Evolutionary conservation across 352 stramenopile genomes (phyloP).

Genomic region (Phytophthora multivora): DNA sequence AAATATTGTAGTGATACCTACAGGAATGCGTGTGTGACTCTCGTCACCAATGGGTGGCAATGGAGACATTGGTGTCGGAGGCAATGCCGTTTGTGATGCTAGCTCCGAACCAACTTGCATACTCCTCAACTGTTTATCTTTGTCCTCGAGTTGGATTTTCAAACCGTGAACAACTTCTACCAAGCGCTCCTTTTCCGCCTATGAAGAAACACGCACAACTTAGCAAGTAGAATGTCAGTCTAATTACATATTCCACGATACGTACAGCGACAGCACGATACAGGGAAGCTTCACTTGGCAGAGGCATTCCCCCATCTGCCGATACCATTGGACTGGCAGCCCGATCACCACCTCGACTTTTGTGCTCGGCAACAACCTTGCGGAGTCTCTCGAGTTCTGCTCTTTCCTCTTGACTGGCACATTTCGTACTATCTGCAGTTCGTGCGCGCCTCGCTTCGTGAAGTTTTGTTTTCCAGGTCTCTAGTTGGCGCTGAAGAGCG

Average conservation of each 20-base stretch:
- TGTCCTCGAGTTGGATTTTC: slow-evolving; percentile 66
- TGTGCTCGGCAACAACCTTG: slow-evolving; percentile 34
- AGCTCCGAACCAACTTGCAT: slow-evolving; percentile 3
- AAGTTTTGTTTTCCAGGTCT: slow-evolving; percentile 59
- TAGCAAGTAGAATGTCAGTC: background rate
- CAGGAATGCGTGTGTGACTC: slow-evolving; percentile 38
- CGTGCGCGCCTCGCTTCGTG: slow-evolving; percentile 63
- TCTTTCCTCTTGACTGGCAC: slow-evolving; percentile 38
- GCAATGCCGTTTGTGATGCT: background rate
- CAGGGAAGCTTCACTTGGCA: slow-evolving; percentile 49
- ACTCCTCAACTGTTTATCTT: slow-evolving; percentile 48
- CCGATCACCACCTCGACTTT: slow-evolving; percentile 19
- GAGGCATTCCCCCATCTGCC: slow-evolving; percentile 40
- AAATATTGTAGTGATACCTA: slow-evolving; percentile 15
- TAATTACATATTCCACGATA: background rate
- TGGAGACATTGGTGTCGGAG: slow-evolving; percentile 1
- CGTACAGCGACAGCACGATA: slow-evolving; percentile 59
- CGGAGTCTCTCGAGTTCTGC: slow-evolving; percentile 58
- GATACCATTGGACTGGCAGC: background rate
- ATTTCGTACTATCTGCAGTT: slow-evolving; percentile 55
- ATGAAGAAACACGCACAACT: background rate
- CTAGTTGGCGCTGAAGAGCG: slow-evolving; percentile 72
- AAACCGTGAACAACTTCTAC: slow-evolving; percentile 54
- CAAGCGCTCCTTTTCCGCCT: slow-evolving; percentile 77
- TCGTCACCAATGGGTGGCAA: slow-evolving; percentile 28